Conservation (phyloP, 208 protist genomes). For the Acanthamoeba divionensis region DNA sequence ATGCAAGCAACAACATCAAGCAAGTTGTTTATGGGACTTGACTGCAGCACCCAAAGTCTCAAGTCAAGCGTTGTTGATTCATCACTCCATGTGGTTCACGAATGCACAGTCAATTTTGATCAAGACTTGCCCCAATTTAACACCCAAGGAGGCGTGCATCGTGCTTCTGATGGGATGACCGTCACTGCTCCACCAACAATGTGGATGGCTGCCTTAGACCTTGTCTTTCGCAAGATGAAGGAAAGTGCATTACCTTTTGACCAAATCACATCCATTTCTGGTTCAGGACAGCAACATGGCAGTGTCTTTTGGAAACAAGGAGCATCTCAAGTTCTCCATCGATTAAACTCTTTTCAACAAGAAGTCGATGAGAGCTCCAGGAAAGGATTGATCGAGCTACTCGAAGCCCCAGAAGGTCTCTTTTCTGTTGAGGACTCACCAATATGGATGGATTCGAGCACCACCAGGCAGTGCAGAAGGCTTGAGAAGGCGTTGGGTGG, state of each 20-base stretch:
- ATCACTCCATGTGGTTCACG: not conserved
- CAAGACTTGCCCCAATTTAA: conserved; percentile 56
- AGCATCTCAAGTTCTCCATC: not conserved
- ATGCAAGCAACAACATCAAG: no score
- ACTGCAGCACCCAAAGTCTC: conserved; percentile 56
- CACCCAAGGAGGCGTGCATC: not conserved
- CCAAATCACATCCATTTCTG: conserved; percentile 45
- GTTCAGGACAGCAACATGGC: conserved; percentile 66
- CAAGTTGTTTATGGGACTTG: conserved; percentile 45
- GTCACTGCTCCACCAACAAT: conserved; percentile 55
- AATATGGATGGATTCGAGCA: conserved; percentile 78
- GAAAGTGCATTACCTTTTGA: not conserved
- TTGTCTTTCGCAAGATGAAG: conserved; percentile 53
- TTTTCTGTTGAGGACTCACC: conserved; percentile 61
- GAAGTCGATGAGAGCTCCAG: not conserved
- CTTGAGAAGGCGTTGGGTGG: conserved; percentile 66
- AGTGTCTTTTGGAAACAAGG: conserved; percentile 70
- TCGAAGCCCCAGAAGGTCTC: not conserved
- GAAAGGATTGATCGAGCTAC: not conserved
- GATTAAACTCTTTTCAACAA: not conserved
- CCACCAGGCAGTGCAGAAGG: conserved; percentile 57
- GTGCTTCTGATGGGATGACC: not conserved
- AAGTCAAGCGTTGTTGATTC: conserved; percentile 22
- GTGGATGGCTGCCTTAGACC: conserved; percentile 63
- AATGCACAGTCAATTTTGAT: conserved; percentile 58